Evolutionary conservation across 345 rosid species (phyloP), one percentile per base, ranked within the genome.

Genomic region (Hypericum perforatum): DNA sequence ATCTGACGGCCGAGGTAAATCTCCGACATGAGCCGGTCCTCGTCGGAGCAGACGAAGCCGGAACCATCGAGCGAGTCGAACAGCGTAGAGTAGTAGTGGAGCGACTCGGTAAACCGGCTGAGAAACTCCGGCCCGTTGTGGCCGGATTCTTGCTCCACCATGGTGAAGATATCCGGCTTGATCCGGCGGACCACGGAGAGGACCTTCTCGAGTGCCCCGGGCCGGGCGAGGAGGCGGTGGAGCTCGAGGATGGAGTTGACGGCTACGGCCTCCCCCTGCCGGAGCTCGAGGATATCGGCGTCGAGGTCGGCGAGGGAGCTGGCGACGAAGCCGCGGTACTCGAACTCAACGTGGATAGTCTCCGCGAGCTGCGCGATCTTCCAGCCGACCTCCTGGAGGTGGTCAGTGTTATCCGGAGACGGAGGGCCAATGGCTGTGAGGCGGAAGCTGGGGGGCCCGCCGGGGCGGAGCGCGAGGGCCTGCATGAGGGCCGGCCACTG

Each of bases 401-500:
- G 67, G 56, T 85, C 94, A 0, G 78, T 55, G 57, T 80, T 74
- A 52, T 88, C 87, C 0, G 69, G 72, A 0, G 79, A 57, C 11
- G 94, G 96, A 1, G 88, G 94, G 8, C 96, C 96, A 9, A 88
- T 82, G 5, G 90, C 94, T 13, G 94, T 88, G 16, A 88, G 63
- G 49, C 94, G 75, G 52, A 88, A 85, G 41, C 70, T 49, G 0
- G 94, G 96, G 5, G 96, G 86, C 1, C 91, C 96, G 1, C 88
- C 94, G 9, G 77, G 85, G 13, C 96, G 49, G 7, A 67, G 16
- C 9, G 96, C 94, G 3, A 88, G 69, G 6, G 96, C 96, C 53
- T 85, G 94, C 86, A 88, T 80, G 47, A 88, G 69, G 5, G 88
- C 94, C 4, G 96, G 90, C 96, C 94, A 88, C 66, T 88, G 96